phyloP scores from a whole-genome alignment of 2,329 filamentous ascomycete species.

The Phaeoacremonium minimum region DNA sequence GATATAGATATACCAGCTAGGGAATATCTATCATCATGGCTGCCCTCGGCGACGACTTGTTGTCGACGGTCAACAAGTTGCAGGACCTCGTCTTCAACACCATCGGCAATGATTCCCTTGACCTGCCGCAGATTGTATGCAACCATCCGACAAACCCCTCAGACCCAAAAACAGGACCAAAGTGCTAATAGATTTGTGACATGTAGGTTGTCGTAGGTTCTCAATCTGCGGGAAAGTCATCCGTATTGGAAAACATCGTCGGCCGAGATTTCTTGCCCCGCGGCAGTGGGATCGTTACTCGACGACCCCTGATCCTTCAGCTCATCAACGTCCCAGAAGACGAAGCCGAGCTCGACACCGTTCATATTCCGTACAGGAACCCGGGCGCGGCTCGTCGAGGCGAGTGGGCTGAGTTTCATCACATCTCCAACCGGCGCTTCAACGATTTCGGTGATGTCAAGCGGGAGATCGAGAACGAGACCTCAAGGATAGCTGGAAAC shows the following conservation, averaged over 20 bases:
- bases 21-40: slow-evolving; percentile 60
- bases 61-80: slow-evolving; percentile 94
- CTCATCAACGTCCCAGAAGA: slow-evolving; percentile 94
- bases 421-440: slow-evolving; percentile 96
- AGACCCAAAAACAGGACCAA: slow-evolving; percentile 10
- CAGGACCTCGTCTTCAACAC: slow-evolving; percentile 99
- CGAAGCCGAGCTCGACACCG: slow-evolving; percentile 59
- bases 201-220: slow-evolving; percentile 92
- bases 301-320: slow-evolving; percentile 90
- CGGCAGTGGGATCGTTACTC: slow-evolving; percentile 93
- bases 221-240: slow-evolving; percentile 97
- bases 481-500: slow-evolving; percentile 90
- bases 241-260: slow-evolving; percentile 97
- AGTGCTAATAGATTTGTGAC: slow-evolving; percentile 14
- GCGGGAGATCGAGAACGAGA: slow-evolving; percentile 95
- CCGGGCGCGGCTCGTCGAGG: slow-evolving; percentile 63
- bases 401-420: slow-evolving; percentile 98
- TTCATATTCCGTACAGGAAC: slow-evolving; percentile 70
- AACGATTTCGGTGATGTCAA: slow-evolving; percentile 97
- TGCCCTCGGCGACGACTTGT: slow-evolving; percentile 89
- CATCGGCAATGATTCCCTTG: slow-evolving; percentile 96
- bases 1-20: slow-evolving; percentile 1
- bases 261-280: slow-evolving; percentile 94
- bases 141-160: slow-evolving; percentile 1
- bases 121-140: slow-evolving; percentile 93